Percentiles rank a stretch among this genome's conserved stretches.
phyloP scores from a whole-genome alignment of 352 stramenopile species.

The Phytophthora multivora region DNA sequence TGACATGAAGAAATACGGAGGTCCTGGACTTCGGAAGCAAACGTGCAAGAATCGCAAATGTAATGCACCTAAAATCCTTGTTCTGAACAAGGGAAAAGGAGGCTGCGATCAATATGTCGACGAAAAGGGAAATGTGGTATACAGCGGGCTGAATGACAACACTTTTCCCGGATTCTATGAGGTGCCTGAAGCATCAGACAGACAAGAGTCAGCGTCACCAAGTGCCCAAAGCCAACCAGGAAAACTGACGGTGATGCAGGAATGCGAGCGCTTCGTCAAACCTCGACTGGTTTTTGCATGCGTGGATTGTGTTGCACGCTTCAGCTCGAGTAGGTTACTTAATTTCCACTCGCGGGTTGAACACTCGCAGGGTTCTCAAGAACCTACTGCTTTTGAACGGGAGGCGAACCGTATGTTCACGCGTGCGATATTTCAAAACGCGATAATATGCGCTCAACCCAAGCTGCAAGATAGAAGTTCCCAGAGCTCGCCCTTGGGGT shows the following conservation, averaged over 20 bases:
- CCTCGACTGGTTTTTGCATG: slow-evolving; percentile 61
- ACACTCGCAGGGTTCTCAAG: slow-evolving; percentile 23
- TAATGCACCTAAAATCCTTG: slow-evolving; percentile 67
- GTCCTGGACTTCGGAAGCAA: slow-evolving; percentile 78
- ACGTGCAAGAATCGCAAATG: slow-evolving; percentile 84
- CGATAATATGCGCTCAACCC: slow-evolving; percentile 44
- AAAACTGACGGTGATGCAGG: slow-evolving; percentile 49
- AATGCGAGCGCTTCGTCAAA: slow-evolving; percentile 63
- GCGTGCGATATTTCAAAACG: slow-evolving; percentile 53
- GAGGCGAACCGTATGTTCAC: slow-evolving; percentile 49
- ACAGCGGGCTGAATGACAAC: slow-evolving; percentile 29
- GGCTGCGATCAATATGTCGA: slow-evolving; percentile 60
- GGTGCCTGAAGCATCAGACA: slow-evolving; percentile 30
- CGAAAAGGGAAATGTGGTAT: slow-evolving; percentile 48
- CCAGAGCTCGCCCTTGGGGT: slow-evolving; percentile 50
- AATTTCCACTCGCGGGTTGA: slow-evolving; percentile 56
- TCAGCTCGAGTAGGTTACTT: slow-evolving; percentile 60
- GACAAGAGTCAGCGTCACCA: slow-evolving; percentile 19
- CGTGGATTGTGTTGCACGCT: slow-evolving; percentile 42
- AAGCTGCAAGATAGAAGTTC: slow-evolving; percentile 33
- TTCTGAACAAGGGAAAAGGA: slow-evolving; percentile 67
- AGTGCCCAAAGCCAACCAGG: slow-evolving; percentile 15
- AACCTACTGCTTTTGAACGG: slow-evolving; percentile 28
- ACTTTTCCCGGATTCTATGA: slow-evolving; percentile 41
- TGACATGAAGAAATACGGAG: slow-evolving; percentile 89